Base-by-base conservation (phyloP, 805 yeast genomes). In the Candida morakotiae region DNA sequence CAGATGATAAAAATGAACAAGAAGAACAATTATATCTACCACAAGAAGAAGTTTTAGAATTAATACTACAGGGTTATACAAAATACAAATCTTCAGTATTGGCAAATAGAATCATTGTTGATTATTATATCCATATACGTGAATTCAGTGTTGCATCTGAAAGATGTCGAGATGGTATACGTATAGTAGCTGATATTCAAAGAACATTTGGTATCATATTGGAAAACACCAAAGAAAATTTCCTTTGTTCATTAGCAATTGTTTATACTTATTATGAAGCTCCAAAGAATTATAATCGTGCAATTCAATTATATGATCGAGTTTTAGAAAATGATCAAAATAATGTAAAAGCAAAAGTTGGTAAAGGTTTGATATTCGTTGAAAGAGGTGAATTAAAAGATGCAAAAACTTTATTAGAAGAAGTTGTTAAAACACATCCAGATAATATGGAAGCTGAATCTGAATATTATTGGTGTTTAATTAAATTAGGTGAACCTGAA, bases 251-350 rank as follows among this genome's bases (percentile, higher is more conserved):
- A 17, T 66, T 86, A 38, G 98, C 93, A 0, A 74, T 80, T 0
- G 72, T 83, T 1, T 86, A 88, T 52, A 85, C 95, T 0, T 83
- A 86, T 52, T 75, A 81, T 51, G 96, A 91, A 55, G 84, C 97
- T 0, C 98, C 98, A 9, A 87, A 87, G 57, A 85, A 91, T 58
- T 87, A 77, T 51, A 68, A 75, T 2, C 69, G 81, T 18, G 98
- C 98, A 0, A 53, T 83, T 20, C 77, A 76, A 34, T 57, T 88
- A 11, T 93, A 83, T 56, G 83, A 83, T 25, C 62, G 67, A 17
- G 77, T 88, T 3, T 64, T 87, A 18, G 45, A 43, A 13, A 50
- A 49, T 3, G 64, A 61, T 40, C 70, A 73, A 4, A 49, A 56
- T 4, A 77, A 80, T 47, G 60, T 72, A 4, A 71, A 69, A 32